Evolutionary conservation across 495 filamentous ascomycete species (phyloP).

Genomic region (Penicillium atrosanguineum): DNA sequence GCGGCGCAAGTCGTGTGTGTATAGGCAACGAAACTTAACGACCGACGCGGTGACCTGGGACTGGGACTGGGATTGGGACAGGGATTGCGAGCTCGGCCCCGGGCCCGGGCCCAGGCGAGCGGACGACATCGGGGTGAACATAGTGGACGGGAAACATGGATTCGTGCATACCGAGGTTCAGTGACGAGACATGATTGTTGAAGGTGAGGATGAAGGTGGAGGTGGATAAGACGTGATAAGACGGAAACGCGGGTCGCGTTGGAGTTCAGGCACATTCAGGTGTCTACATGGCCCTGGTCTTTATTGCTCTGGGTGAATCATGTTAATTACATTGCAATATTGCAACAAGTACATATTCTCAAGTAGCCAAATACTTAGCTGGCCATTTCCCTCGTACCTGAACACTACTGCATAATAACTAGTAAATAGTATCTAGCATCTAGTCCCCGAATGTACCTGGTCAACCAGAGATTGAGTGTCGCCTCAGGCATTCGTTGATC

Average conservation of each 20-base stretch:
- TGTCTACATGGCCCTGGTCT: too few species aligned
- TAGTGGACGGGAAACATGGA: constrained; percentile 8
- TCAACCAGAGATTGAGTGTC: not conserved
- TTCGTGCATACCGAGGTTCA: not conserved
- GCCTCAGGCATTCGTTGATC: not conserved
- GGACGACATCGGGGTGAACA: constrained; percentile 32
- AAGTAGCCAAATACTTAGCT: too few species aligned
- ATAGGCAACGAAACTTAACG: constrained; percentile 78
- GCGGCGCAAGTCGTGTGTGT: constrained; percentile 75
- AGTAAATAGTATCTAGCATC: too few species aligned
- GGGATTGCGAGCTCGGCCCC: constrained; percentile 27
- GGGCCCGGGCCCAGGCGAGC: constrained; percentile 28
- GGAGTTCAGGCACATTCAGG: not conserved
- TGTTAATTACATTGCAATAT: too few species aligned
- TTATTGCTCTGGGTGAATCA: too few species aligned
- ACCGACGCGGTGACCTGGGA: constrained; percentile 71
- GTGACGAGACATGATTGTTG: not conserved
- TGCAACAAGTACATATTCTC: too few species aligned
- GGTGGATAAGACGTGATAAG: not conserved
- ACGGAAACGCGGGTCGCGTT: not conserved
- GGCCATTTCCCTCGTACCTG: too few species aligned
- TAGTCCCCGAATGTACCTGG: not conserved
- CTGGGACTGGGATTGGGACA: constrained; percentile 22
- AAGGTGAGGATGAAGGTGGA: not conserved
- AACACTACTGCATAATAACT: too few species aligned